Conservation (phyloP, 306 rosid genomes). For the Corylus avellana region DNA sequence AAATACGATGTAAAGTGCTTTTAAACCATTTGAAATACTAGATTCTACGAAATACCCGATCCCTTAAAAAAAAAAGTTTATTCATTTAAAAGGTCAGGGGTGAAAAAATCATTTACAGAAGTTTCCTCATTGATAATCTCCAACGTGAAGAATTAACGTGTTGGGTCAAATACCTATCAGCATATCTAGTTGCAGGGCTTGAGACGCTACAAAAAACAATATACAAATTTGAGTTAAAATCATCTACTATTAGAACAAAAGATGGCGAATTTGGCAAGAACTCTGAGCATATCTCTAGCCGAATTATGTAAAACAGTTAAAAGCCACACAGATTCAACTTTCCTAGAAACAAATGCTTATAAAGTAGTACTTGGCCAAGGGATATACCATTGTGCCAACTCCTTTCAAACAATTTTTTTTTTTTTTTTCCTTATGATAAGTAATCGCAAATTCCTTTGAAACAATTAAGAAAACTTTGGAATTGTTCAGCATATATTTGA, state of each 20-base stretch:
- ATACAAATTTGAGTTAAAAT: neutral
- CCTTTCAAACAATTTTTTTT: neutral
- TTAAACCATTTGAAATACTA: neutral
- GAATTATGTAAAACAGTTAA: neutral
- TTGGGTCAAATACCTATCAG: slow-evolving; percentile 3
- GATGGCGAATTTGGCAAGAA: neutral
- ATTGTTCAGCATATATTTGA: neutral
- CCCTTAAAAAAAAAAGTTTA: neutral
- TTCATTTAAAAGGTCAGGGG: neutral
- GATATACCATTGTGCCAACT: neutral
- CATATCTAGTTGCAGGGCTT: neutral
- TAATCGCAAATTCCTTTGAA: neutral
- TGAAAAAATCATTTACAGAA: neutral
- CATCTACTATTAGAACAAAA: neutral
- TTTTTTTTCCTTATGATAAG: too few relatives aligned
- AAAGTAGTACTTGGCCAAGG: neutral
- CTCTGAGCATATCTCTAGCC: neutral
- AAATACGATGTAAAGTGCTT: neutral
- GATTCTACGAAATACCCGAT: neutral
- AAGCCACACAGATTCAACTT: neutral
- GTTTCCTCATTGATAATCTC: neutral
- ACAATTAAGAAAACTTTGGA: neutral
- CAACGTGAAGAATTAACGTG: neutral
- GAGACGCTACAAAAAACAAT: neutral
- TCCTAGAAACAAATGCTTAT: neutral